phyloP scores from a whole-genome alignment of 2,329 filamentous ascomycete species.

The Zymoseptoria ardabiliae region DNA sequence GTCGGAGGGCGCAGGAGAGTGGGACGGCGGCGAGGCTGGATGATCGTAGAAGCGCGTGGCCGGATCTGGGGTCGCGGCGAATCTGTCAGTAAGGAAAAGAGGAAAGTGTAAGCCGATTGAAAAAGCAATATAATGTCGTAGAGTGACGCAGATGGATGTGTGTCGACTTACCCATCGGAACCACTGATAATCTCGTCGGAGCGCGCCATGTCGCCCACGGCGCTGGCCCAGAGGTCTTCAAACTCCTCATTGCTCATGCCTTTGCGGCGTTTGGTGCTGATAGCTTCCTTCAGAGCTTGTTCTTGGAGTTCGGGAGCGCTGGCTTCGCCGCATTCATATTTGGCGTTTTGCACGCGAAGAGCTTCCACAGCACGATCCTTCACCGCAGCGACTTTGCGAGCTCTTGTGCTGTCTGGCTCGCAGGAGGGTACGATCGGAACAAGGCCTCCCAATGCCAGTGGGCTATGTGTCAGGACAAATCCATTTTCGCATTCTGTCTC shows the following conservation, averaged over 20 bases:
- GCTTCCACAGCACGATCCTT: constrained; percentile 83
- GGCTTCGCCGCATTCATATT: constrained; percentile 80
- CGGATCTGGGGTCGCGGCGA: constrained; percentile 57
- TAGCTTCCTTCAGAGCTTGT: constrained; percentile 66
- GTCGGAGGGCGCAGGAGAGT: constrained; percentile 71
- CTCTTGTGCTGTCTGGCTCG: constrained; percentile 90
- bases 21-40: constrained; percentile 87
- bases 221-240: constrained; percentile 74
- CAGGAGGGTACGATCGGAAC: constrained; percentile 84
- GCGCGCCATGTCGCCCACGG: constrained; percentile 62
- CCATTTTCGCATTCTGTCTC: constrained; percentile 75
- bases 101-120: constrained; percentile 17
- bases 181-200: constrained; percentile 54
- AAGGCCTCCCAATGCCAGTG: constrained; percentile 70
- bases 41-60: constrained; percentile 58
- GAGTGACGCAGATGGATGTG: constrained; percentile 11
- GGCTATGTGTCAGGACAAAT: constrained; percentile 78
- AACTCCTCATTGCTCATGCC: constrained; percentile 83
- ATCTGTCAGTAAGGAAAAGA: constrained; percentile 68
- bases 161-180: constrained; percentile 50
- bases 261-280: constrained; percentile 69
- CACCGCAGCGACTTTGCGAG: constrained; percentile 75
- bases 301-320: constrained; percentile 60
- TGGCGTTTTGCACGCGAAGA: constrained; percentile 74
- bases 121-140: constrained; percentile 2